Conservation (phyloP, 225 moss, liverwort and hornwort genomes). For the Lunularia cruciata region DNA sequence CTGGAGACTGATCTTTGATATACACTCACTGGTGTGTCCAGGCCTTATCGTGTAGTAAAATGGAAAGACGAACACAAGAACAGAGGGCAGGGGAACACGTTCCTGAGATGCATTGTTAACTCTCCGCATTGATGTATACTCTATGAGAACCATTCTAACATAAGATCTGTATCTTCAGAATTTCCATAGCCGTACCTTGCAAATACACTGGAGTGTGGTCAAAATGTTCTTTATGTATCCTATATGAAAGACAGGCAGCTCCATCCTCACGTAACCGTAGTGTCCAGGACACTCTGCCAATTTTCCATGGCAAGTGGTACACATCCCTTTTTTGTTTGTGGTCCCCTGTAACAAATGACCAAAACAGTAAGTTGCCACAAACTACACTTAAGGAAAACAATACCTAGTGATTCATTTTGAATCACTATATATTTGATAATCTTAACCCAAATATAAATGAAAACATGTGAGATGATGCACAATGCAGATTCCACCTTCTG, state of each 20-base stretch:
- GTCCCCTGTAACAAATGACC: slow-evolving; percentile 66
- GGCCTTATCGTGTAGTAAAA: no score
- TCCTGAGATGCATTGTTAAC: background rate
- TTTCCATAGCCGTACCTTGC: slow-evolving; percentile 75
- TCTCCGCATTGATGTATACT: background rate
- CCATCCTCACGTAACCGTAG: slow-evolving; percentile 89
- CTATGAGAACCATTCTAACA: no score
- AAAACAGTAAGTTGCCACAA: background rate
- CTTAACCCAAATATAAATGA: no score
- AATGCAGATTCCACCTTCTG: no score
- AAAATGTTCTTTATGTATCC: slow-evolving; percentile 94
- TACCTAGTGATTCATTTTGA: no score
- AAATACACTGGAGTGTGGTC: slow-evolving; percentile 89
- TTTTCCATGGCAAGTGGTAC: slow-evolving; percentile 92
- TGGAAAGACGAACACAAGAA: no score
- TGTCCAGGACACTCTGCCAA: slow-evolving; percentile 96
- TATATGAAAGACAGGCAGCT: slow-evolving; percentile 98
- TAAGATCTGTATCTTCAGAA: no score
- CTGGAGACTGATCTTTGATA: no score
- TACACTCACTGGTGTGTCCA: no score
- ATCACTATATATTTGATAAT: no score
- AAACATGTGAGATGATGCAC: background rate
- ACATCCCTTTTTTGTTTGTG: slow-evolving; percentile 94
- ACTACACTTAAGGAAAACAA: no score
- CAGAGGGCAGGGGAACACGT: background rate